Base-by-base conservation (phyloP, 768 basidiomycete species). In the Stropharia rugosoannulata region DNA sequence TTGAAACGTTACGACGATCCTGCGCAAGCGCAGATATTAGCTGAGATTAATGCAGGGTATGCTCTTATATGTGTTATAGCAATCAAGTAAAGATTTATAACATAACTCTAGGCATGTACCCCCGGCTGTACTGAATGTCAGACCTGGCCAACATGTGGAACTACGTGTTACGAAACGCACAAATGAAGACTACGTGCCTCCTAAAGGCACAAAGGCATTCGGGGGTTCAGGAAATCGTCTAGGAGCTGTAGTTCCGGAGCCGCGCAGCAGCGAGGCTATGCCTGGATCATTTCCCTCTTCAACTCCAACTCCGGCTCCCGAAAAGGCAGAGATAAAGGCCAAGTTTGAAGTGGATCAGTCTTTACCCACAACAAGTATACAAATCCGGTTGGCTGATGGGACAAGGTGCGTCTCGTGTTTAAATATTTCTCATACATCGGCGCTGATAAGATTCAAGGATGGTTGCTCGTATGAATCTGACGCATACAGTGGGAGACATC, bases 331-430 rank as follows among this genome's bases (percentile, higher is more conserved):
- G 49, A 65, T 83, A 5, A 73, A 63, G 29, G 80, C 86, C 10
- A 73, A 74, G 51, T 96, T 95, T 65, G 84, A 89, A 68, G 92
- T 98, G 8, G 94, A 98, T 66, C 83, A 83, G 68, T 81, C 73
- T 13, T 76, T 80, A 68, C 95, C 96, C 5, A 89, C 86, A 45
- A 97, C 95, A 40, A 92, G 85, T 68, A 78, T 98, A 10, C 97
- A 98, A 74, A 82, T 98, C 55, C 79, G 97, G 52, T 66, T 98
- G 51, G 92, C 90, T 9, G 95, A 96, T 70, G 96, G 96, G 8
- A 90, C 93, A 15, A 83, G 92, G 90, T 90, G 5, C 72, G 63
- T 18, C 37, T 58, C 41, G 50, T 13, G 53, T 18, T 38, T 53
- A 45, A 37, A 22, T 10, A 35, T 35, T 18, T 19, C 53, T 25